Conservation (phyloP, 1,139 yeast species). For the Magnusiomyces fungicola region DNA sequence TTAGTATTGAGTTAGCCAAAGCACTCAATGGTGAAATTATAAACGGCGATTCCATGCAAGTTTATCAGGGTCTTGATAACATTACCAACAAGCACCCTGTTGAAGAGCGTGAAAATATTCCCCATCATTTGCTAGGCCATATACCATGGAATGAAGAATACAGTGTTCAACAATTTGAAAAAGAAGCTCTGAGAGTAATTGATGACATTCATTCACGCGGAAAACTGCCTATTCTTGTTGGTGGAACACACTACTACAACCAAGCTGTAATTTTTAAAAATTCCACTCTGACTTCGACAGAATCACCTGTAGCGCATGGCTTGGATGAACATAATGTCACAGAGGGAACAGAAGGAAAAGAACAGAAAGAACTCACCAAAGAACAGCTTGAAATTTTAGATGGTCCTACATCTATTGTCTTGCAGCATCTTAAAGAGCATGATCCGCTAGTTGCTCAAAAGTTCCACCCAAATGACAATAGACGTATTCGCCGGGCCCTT, state of each 20-base stretch:
- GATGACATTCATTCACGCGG: constrained; percentile 60
- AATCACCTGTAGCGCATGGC: not conserved
- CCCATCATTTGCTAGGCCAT: constrained; percentile 85
- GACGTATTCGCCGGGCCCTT: constrained; percentile 72
- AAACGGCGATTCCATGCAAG: constrained; percentile 97
- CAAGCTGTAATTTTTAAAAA: constrained; percentile 70
- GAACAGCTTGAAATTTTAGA: constrained; percentile 43
- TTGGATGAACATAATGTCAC: not conserved
- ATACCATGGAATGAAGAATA: constrained; percentile 76
- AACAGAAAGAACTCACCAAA: constrained; percentile 18
- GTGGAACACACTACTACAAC: constrained; percentile 92
- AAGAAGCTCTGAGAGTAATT: constrained; percentile 52
- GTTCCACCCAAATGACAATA: constrained; percentile 84
- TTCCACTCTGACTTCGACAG: constrained; percentile 38
- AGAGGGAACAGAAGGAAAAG: not conserved
- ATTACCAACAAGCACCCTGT: constrained; percentile 92
- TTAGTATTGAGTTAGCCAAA: constrained; percentile 71
- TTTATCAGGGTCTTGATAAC: constrained; percentile 62
- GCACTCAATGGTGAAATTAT: constrained; percentile 80
- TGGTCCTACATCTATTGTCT: constrained; percentile 47
- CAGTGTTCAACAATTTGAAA: constrained; percentile 69
- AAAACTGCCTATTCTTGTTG: constrained; percentile 80
- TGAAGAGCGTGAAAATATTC: constrained; percentile 60
- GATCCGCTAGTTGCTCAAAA: constrained; percentile 75
- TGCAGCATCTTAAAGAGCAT: constrained; percentile 39